Percentiles rank a stretch among this genome's conserved stretches.
phyloP scores from a whole-genome alignment of 495 filamentous ascomycete species.

The Tuber umbilicatum region DNA sequence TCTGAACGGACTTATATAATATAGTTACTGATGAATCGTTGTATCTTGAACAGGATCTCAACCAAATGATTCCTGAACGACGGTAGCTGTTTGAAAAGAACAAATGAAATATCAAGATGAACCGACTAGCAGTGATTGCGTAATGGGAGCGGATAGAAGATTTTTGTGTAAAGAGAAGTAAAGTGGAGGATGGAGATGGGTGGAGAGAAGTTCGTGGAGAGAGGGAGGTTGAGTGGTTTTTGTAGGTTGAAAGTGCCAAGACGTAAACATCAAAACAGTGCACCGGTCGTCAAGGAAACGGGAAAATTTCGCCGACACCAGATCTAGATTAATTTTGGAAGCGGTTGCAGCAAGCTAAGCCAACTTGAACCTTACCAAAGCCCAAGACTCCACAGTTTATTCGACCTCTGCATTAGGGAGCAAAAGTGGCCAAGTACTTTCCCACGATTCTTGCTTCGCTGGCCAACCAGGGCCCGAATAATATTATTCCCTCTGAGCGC shows the following conservation, averaged over 20 bases:
- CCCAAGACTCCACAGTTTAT: not conserved
- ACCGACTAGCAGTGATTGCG: not conserved
- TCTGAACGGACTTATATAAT: not conserved
- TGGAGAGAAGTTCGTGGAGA: not conserved
- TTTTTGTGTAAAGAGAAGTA: not conserved
- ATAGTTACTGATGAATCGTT: not conserved
- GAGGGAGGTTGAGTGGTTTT: not conserved
- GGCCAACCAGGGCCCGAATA: not conserved
- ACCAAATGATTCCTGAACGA: conserved; percentile 18
- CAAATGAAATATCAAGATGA: not conserved
- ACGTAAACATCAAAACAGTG: not conserved
- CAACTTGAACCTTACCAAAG: not conserved
- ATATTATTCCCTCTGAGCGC: not conserved
- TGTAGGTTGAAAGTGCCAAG: conserved; percentile 3
- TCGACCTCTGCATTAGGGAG: not conserved
- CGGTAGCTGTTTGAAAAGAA: not conserved
- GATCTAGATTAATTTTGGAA: not conserved
- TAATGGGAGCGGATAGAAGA: not conserved
- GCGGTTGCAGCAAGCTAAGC: not conserved
- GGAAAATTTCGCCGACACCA: not conserved
- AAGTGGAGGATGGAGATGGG: not conserved
- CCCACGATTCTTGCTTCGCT: not conserved
- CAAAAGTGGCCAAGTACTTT: not conserved
- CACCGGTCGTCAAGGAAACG: not conserved
- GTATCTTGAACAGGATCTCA: conserved; percentile 9